Conservation (phyloP, 441 rosid genomes). For the Mallotus repandus region DNA sequence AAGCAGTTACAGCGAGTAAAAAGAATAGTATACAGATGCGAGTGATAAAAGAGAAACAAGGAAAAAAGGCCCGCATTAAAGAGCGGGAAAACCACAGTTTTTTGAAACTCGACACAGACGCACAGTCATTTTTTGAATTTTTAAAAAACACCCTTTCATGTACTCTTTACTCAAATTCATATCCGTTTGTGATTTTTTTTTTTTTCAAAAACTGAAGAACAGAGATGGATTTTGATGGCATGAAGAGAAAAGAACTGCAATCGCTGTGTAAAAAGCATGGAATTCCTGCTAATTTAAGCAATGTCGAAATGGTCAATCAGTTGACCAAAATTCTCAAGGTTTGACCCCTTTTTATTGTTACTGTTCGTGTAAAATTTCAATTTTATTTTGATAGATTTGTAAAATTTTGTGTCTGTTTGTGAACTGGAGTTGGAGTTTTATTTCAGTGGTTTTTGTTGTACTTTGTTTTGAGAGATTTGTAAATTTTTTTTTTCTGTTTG, state of each 20-base stretch:
- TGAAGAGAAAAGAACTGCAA: conserved; percentile 64
- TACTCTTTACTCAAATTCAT: too few relatives aligned
- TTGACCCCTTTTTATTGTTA: neutral
- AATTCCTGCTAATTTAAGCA: conserved; percentile 55
- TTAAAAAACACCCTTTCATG: too few relatives aligned
- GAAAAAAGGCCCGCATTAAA: neutral
- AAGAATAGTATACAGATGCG: neutral
- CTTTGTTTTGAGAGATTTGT: too few relatives aligned
- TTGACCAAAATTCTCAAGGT: conserved; percentile 47
- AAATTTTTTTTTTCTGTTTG: neutral
- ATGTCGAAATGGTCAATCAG: conserved; percentile 49
- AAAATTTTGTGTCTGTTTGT: neutral
- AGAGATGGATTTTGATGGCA: conserved; percentile 39
- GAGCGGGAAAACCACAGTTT: conserved; percentile 16
- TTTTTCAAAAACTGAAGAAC: neutral
- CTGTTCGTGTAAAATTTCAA: neutral
- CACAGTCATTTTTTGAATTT: too few relatives aligned
- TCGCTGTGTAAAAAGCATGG: conserved; percentile 59
- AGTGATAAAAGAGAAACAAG: neutral
- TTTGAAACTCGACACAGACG: neutral
- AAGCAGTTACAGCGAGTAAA: neutral
- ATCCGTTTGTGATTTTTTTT: neutral
- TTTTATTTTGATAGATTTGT: neutral
- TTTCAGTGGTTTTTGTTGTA: too few relatives aligned
- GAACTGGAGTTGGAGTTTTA: too few relatives aligned